Evolutionary conservation across 495 filamentous ascomycete genomes (phyloP), one percentile per base, ranked within the genome.

Genomic region (Bathelium albidoporum): DNA sequence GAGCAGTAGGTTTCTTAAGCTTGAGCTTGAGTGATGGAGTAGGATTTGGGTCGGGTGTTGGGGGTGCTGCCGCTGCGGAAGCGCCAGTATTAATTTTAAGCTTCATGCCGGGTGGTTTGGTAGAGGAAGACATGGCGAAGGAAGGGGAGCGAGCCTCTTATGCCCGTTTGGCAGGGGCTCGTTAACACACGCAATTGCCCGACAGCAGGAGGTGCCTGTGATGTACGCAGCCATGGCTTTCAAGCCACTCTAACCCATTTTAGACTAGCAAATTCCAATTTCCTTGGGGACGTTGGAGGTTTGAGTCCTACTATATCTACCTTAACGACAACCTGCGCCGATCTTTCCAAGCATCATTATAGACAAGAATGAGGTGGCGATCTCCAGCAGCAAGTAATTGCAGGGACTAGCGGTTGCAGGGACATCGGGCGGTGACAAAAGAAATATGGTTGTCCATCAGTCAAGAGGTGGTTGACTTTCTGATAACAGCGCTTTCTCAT

Each of bases 1-100:
- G 62, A 2, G 62, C 44, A 20, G 67, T 60, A 24, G 68, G 60
- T 1, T 70, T 55, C 49, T 55, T 55, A 29, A 55, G 20, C 49
- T 55, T 55, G 60, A 53, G 64, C 43, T 68, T 70, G 65, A 43
- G 65, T 65, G 63, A 20, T 18, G 59, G 62, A 71, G 60, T 69
- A 65, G 64, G 83, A 77, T 68, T 84, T 84, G 11, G 49, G 29
- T 55, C 49, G 5, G 49, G 49, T 3, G 49, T 16, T 9, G 49
- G 49, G 22, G 44, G 43, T 2, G 32, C 14, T 59, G 24, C 0
- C 20, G 24, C n/a, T 36, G 44, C 39, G 36, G 36, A 53, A 1
- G 52, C 18, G 18, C 28, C 44, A 58, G 24, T 53, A 29, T 59
- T 59, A 22, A 43, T 44, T 52, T 55, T 55, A 9, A 55, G 49